Percentiles rank a stretch among this genome's conserved stretches.
These are phyloP conservation scores for Myochromella boudieri DNA, from an alignment of 768 basidiomycete genomes.

Conservation along the genomic window DNA sequence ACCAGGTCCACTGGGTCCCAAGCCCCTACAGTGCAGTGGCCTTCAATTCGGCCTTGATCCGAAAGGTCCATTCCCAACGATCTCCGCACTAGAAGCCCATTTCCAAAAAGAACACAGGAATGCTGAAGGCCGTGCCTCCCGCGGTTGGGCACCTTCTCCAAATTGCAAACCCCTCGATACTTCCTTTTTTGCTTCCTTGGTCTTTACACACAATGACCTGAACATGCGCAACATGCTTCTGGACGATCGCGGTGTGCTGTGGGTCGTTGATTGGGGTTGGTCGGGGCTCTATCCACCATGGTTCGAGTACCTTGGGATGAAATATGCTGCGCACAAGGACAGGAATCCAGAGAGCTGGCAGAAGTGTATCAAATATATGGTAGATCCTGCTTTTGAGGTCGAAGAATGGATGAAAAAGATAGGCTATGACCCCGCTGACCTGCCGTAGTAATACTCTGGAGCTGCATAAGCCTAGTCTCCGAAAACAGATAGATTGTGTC, in stretches of 20 bases:
- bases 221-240: slow-evolving; percentile 16
- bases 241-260: slow-evolving; percentile 9
- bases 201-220: slow-evolving; percentile 16
- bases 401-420: no score
- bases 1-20: neutral
- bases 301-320: slow-evolving; percentile 14
- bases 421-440: no score
- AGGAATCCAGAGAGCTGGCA: no score
- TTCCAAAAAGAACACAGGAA: neutral
- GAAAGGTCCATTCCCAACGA: neutral
- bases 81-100: neutral
- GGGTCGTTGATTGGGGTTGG: slow-evolving; percentile 20
- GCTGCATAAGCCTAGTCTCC: no score
- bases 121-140: neutral
- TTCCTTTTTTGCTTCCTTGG: neutral
- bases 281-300: slow-evolving; percentile 18
- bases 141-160: neutral
- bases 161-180: neutral
- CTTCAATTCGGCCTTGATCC: neutral
- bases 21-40: neutral
- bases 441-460: no score
- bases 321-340: no score
- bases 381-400: no score
- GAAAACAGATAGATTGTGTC: no score
- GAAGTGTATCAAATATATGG: no score